Conservation (phyloP, 306 rosid species). For the Hippophae gyantsensis region DNA sequence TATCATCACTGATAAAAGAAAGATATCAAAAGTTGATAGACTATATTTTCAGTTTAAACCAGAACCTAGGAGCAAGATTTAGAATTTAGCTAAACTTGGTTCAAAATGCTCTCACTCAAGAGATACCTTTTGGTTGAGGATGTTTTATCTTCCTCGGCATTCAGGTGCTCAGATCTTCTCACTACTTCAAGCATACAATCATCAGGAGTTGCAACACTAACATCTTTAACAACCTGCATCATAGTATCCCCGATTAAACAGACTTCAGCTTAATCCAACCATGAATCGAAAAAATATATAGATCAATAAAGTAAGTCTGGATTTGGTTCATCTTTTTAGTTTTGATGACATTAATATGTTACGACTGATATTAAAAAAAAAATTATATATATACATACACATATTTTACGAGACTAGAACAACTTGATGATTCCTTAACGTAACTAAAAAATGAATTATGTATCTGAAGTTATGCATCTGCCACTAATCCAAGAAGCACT, state of each 20-base stretch:
- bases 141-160: slow-evolving; percentile 21
- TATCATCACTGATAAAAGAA: slow-evolving; percentile 25
- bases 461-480: too few relatives aligned
- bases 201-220: slow-evolving; percentile 17
- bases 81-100: slow-evolving; percentile 1
- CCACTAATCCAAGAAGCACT: slow-evolving; percentile 6
- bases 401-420: too few relatives aligned
- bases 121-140: slow-evolving; percentile 39
- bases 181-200: slow-evolving; percentile 17
- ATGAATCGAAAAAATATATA: not conserved
- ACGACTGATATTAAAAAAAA: too few relatives aligned
- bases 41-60: not conserved
- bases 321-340: not conserved
- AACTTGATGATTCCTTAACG: too few relatives aligned
- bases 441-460: too few relatives aligned
- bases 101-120: not conserved
- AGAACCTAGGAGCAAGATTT: not conserved
- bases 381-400: too few relatives aligned
- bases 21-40: slow-evolving; percentile 6
- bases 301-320: not conserved
- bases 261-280: not conserved
- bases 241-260: not conserved
- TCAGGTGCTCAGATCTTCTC: slow-evolving; percentile 4
- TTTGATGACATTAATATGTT: too few relatives aligned
- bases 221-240: slow-evolving; percentile 36